A percentile compares a stretch with the other conserved stretches of the same genome.
Evolutionary conservation across 306 rosid genomes (phyloP).

Genomic region (Pueraria montana): DNA sequence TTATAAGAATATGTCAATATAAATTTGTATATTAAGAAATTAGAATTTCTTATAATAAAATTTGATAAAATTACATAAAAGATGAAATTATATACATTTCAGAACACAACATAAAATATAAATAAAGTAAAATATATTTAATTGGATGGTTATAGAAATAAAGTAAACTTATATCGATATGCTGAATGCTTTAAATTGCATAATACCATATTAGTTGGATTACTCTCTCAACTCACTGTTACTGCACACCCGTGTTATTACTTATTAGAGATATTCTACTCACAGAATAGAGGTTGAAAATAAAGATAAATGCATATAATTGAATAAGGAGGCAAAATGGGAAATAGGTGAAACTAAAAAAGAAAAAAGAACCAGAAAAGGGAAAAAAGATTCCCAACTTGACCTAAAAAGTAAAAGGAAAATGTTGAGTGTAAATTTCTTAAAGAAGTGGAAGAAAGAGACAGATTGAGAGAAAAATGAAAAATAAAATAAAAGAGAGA

Average conservation of each 20-base stretch:
- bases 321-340: neutral
- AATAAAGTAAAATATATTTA: neutral
- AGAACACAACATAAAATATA: neutral
- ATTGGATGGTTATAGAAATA: neutral
- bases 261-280: neutral
- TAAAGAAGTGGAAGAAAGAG: neutral
- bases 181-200: neutral
- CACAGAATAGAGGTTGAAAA: neutral
- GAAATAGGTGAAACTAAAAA: neutral
- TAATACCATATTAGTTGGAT: neutral
- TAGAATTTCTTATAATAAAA: neutral
- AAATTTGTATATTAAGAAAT: neutral
- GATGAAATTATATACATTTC: neutral
- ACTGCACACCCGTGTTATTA: neutral
- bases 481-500: neutral
- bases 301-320: neutral
- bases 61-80: no score
- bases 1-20: neutral
- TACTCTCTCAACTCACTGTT: neutral
- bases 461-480: neutral
- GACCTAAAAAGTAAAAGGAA: slow-evolving; percentile 1
- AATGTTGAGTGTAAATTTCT: neutral
- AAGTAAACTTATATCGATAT: neutral
- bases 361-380: neutral
- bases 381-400: neutral